Base-by-base conservation (phyloP, 2,329 filamentous ascomycete species). In the Endoconidiophora polonica region DNA sequence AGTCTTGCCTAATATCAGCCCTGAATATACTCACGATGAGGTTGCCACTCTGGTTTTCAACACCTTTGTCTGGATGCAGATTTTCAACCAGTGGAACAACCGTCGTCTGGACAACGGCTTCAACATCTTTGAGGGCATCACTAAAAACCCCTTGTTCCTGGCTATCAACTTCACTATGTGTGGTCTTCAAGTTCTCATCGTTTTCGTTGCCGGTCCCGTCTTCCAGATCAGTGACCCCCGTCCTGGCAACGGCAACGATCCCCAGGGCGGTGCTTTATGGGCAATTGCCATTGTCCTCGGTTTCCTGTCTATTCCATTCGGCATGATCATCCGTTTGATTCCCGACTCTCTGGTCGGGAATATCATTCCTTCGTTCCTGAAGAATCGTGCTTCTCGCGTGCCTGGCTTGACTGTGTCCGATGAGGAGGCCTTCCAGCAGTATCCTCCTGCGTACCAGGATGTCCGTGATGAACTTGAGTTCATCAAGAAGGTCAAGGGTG, bases 1-100 rank as follows among this genome's bases (percentile, higher is more conserved):
- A 3, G 55, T 56, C 10, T 46, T 56, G 22, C 55, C 55, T 5
- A 49, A 47, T 20, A 44, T 41, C 14, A 46, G 40, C 12, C 44
- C 44, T 22, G 33, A 36, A n/a, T 55, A 51, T 44, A 38, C 40
- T n/a, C 44, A 55, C 1, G 64, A 61, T 1, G 71, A 83, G 58
- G 71, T 93, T 53, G 70, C 79, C 50, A 93, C 87, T 2, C 73
- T 96, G 44, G 84, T 96, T 5, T 96, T 96, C 74, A 96, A 96
- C 69, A 91, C 86, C 0, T 96, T 96, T 61, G 90, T 95, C 48
- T 96, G 90, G 90, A 95, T 96, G 88, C 90, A 96, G 59, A 93
- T 96, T 58, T 96, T 96, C 70, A 96, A 96, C 66, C 83, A 94
- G 61, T 85, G 93, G 75, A 96, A 96, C 69, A 94, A 94, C 67